Evolutionary conservation across 2,329 filamentous ascomycete genomes (phyloP).

Genomic region (Fusarium miscanthi): DNA sequence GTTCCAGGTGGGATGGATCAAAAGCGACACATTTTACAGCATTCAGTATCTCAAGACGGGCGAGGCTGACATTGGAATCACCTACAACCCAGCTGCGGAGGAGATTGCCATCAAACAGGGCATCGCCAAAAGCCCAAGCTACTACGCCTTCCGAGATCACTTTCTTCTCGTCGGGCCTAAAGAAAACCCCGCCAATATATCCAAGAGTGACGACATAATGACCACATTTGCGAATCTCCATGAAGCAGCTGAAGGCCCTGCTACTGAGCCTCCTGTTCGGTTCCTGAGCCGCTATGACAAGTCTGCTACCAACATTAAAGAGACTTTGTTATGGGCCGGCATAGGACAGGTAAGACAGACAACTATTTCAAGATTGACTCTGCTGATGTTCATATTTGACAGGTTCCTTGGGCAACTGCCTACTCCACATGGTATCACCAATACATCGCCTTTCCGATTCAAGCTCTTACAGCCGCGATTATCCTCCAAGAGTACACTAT

Average conservation of each 20-base stretch:
- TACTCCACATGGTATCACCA: slow-evolving; percentile 61
- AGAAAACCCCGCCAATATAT: slow-evolving; percentile 48
- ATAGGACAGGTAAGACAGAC: slow-evolving; percentile 53
- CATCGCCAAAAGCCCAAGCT: slow-evolving; percentile 46
- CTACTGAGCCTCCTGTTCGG: slow-evolving; percentile 49
- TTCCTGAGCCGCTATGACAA: slow-evolving; percentile 61
- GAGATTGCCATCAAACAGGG: slow-evolving; percentile 55
- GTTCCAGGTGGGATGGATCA: slow-evolving; percentile 58
- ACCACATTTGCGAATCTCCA: slow-evolving; percentile 52
- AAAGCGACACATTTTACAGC: slow-evolving; percentile 57
- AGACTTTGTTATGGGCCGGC: slow-evolving; percentile 56
- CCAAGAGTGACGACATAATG: slow-evolving; percentile 44
- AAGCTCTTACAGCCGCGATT: slow-evolving; percentile 56
- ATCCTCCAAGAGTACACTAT: slow-evolving; percentile 58
- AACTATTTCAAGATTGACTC: neutral
- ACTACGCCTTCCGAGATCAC: slow-evolving; percentile 59
- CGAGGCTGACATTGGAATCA: slow-evolving; percentile 57
- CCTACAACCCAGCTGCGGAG: slow-evolving; percentile 57
- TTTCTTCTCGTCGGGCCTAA: slow-evolving; percentile 56
- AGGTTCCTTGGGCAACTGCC: slow-evolving; percentile 56
- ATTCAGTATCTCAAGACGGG: slow-evolving; percentile 56
- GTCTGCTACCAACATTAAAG: slow-evolving; percentile 62
- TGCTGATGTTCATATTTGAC: neutral
- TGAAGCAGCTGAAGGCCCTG: slow-evolving; percentile 48
- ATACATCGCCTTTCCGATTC: slow-evolving; percentile 57